Evolutionary conservation across 352 stramenopile genomes (phyloP).

Genomic region (Globisporangium spinosum): DNA sequence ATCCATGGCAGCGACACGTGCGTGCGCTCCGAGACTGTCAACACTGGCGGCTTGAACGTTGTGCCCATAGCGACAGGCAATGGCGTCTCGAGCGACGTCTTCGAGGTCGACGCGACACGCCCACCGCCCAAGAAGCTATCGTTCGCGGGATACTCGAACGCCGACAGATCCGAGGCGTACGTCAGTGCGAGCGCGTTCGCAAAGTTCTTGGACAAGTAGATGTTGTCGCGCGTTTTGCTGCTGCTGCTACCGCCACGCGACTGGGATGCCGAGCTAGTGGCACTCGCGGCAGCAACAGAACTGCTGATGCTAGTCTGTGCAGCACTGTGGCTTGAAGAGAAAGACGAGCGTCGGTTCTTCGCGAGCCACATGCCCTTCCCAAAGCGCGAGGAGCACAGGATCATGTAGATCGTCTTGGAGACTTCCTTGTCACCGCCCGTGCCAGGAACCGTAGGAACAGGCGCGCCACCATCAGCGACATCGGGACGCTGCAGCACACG

Average conservation of each 20-base stretch:
- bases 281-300: constrained; percentile 17
- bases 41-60: constrained; percentile 41
- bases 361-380: constrained; percentile 82
- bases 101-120: background rate
- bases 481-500: constrained; percentile 52
- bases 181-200: constrained; percentile 53
- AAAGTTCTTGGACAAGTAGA: constrained; percentile 76
- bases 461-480: background rate
- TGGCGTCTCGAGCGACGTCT: background rate
- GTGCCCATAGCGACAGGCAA: constrained; percentile 21
- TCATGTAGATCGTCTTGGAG: constrained; percentile 49
- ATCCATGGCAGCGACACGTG: constrained; percentile 51
- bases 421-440: constrained; percentile 14
- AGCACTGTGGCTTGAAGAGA: constrained; percentile 14
- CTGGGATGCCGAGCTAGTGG: background rate
- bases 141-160: constrained; percentile 32
- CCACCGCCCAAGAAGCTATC: background rate
- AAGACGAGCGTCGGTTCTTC: constrained; percentile 29
- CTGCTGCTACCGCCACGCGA: background rate
- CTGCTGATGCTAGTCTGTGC: constrained; percentile 8
- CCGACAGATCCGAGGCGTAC: constrained; percentile 65
- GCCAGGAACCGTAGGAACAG: background rate
- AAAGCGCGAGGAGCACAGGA: constrained; percentile 73
- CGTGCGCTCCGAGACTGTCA: constrained; percentile 27
- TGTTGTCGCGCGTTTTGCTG: constrained; percentile 21